Base-by-base conservation (phyloP, 2,329 filamentous ascomycete species). In the Dactylellina parvicollis region DNA sequence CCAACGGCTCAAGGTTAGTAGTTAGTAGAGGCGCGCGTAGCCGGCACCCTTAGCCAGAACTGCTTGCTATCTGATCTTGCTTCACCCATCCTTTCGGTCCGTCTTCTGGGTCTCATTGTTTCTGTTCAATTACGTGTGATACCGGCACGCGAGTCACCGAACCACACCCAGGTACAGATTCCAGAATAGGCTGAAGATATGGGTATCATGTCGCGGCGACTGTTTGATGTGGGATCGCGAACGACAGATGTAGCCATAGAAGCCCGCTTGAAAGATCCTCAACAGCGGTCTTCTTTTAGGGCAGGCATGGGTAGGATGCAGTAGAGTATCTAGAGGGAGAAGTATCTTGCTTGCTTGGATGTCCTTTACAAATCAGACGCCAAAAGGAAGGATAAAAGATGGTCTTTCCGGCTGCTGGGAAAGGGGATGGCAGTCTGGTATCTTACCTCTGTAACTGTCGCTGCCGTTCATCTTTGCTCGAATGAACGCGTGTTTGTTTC, bases 281-380 rank as follows among this genome's bases (percentile, higher is more conserved):
- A 36, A 49, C 36, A 64, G 59, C 47, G 59, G 8, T 32, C 16
- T 52, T 20, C 57, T 30, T 42, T 70, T 30, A 71, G 66, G 56
- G 57, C 38, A 64, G 24, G 42, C 30, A 50, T 50, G 44, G 47
- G 44, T 28, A 59, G 20, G 38, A 56, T 47, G 40, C 10, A 42
- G 20, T 28, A 42, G 16, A 44, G 57, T 59, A 65, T 65, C 67
- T 64, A 64, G 54, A 42, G 50, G 52, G 59, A 59, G 46, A 44
- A 60, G 36, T 59, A 65, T 65, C 59, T 72, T 72, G 67, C 67
- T 72, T 57, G 66, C 57, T 72, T 65, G 59, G 67, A 72, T 72
- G 67, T 65, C 67, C 42, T 61, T 72, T 65, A 72, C 67, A 72
- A 72, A 72, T 72, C 67, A 72, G 67, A 72, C 67, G 67, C 67